A percentile compares a stretch with the other conserved stretches of the same genome.
These are phyloP conservation scores for Ensete glaucum DNA, from an alignment of 176 grass and related monocot species.

Conservation along the genomic window DNA sequence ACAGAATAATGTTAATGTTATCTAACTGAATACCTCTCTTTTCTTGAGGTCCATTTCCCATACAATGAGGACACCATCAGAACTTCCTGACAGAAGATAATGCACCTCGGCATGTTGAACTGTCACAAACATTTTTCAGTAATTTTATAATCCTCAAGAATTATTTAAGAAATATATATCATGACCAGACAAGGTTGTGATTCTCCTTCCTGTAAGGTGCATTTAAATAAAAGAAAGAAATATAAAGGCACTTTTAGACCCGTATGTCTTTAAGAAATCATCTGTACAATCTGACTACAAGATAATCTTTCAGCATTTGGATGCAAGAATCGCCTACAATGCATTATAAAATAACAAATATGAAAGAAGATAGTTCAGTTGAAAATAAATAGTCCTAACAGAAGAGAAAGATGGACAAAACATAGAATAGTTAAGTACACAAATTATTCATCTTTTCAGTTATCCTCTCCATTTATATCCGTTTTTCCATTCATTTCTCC, in stretches of 20 bases:
- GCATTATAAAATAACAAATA: neutral
- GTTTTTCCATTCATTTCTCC: neutral
- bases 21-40: constrained; percentile 37
- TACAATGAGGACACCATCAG: constrained; percentile 69
- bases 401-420: neutral
- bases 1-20: neutral
- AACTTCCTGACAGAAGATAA: constrained; percentile 77
- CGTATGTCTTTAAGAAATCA: neutral
- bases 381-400: neutral
- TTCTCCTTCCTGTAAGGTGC: neutral
- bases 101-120: constrained; percentile 35
- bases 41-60: constrained; percentile 62
- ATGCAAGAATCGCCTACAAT: neutral
- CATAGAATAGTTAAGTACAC: neutral
- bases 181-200: neutral
- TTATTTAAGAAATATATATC: neutral
- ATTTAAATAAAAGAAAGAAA: neutral
- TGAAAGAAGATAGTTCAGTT: neutral
- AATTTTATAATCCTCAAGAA: neutral
- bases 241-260: neutral
- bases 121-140: constrained; percentile 20
- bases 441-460: neutral
- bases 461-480: neutral
- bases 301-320: neutral
- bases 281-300: neutral